Conservation (phyloP, 257 asterid species). For the Fraxinus excelsior region DNA sequence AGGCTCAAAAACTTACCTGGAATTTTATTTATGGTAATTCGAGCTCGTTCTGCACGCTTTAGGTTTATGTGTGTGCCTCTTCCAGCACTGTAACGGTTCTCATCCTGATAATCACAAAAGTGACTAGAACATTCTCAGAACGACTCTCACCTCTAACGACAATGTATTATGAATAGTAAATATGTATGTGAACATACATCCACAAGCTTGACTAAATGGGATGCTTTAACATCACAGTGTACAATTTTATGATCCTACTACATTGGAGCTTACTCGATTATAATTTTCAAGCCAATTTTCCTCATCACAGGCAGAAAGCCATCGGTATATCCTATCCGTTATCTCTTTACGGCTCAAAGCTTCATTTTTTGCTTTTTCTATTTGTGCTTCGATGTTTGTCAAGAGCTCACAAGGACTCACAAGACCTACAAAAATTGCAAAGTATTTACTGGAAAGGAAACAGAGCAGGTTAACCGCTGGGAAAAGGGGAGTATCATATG, state of each 20-base stretch:
- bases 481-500: conserved; percentile 3
- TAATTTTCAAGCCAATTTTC: conserved; percentile 96
- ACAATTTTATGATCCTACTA: conserved; percentile 9
- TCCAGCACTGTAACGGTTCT: conserved; percentile 87
- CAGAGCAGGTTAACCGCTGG: not conserved
- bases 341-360: conserved; percentile 82
- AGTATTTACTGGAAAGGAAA: not conserved
- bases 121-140: not conserved
- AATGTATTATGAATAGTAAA: not conserved
- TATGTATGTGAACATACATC: not conserved
- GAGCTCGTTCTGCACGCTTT: conserved; percentile 93
- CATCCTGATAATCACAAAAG: conserved; percentile 48
- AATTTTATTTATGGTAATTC: conserved; percentile 74
- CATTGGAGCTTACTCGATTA: conserved; percentile 54
- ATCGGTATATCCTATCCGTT: conserved; percentile 74
- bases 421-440: conserved; percentile 62
- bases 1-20: conserved; percentile 56
- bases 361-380: conserved; percentile 69
- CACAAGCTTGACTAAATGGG: not conserved
- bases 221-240: conserved; percentile 1
- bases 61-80: conserved; percentile 90
- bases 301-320: conserved; percentile 97
- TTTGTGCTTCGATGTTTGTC: conserved; percentile 81
- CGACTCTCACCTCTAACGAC: not conserved
- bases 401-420: conserved; percentile 90